These are phyloP conservation scores for Mycena rebaudengoi DNA, from an alignment of 768 basidiomycete genomes.

Conservation along the genomic window DNA sequence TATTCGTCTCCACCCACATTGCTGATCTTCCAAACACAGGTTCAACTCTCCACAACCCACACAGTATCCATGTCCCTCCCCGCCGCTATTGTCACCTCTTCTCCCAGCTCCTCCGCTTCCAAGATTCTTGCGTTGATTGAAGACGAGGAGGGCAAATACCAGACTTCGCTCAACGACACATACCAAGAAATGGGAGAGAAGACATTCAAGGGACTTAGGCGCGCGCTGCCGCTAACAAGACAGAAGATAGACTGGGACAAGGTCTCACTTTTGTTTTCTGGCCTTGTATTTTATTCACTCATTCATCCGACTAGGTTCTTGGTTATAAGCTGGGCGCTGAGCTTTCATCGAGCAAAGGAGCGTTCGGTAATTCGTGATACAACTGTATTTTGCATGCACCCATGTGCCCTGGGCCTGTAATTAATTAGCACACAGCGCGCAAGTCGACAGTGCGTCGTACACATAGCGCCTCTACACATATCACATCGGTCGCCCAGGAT, in stretches of 20 bases:
- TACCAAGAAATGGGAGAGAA: constrained; percentile 94
- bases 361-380: constrained; percentile 35
- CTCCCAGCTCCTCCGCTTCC: constrained; percentile 61
- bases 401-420: too few species aligned
- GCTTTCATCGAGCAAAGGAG: constrained; percentile 42
- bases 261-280: constrained; percentile 52
- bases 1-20: neutral
- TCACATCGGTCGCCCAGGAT: too few species aligned
- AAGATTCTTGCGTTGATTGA: constrained; percentile 85
- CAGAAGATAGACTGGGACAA: constrained; percentile 98
- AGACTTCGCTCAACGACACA: constrained; percentile 78
- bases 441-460: too few species aligned
- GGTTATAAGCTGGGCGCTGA: constrained; percentile 60
- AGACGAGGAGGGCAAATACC: constrained; percentile 82
- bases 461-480: too few species aligned
- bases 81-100: constrained; percentile 60
- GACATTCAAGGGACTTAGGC: constrained; percentile 89
- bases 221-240: constrained; percentile 90
- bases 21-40: constrained; percentile 64
- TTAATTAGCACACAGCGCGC: too few species aligned
- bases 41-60: constrained; percentile 87
- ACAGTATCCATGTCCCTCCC: constrained; percentile 70
- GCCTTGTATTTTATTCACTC: neutral
- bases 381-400: too few species aligned
- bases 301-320: constrained; percentile 26